Conservation (phyloP, 73 alveolate genomes). For the Paramecium sexaurelia region DNA sequence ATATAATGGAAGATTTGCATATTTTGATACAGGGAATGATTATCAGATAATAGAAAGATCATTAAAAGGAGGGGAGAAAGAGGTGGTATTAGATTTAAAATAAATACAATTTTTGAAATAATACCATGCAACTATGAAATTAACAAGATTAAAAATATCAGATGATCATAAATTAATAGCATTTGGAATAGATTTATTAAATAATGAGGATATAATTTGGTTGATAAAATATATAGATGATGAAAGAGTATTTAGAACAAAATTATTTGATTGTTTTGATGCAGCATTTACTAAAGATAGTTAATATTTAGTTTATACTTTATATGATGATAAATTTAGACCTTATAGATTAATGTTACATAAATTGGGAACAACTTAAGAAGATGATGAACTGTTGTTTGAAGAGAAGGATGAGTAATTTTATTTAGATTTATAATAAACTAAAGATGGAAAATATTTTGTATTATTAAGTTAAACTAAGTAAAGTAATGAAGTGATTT, state of each 20-base stretch:
- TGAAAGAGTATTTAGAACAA: slow-evolving; percentile 21
- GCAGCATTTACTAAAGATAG: slow-evolving; percentile 59
- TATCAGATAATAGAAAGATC: slow-evolving; percentile 51
- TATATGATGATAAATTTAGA: slow-evolving; percentile 63
- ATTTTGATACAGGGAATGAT: slow-evolving; percentile 56
- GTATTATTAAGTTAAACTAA: slow-evolving; percentile 57
- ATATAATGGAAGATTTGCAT: slow-evolving; percentile 55
- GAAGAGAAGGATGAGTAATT: slow-evolving; percentile 70
- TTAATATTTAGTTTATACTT: slow-evolving; percentile 10
- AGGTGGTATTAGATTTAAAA: slow-evolving; percentile 44
- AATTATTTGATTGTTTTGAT: slow-evolving; percentile 58
- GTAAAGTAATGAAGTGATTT: slow-evolving; percentile 70
- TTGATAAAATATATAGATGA: slow-evolving; percentile 49
- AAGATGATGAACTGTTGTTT: slow-evolving; percentile 57
- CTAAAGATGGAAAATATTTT: slow-evolving; percentile 70
- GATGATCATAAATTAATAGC: slow-evolving; percentile 65
- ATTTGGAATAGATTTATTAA: slow-evolving; percentile 62
- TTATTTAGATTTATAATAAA: slow-evolving; percentile 66
- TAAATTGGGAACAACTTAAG: slow-evolving; percentile 61
- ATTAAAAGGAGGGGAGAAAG: slow-evolving; percentile 11
- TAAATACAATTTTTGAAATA: slow-evolving; percentile 37
- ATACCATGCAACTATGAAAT: slow-evolving; percentile 29
- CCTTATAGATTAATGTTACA: slow-evolving; percentile 46
- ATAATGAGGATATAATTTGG: slow-evolving; percentile 55
- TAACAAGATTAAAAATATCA: slow-evolving; percentile 57